These are phyloP conservation scores for Acanthamoeba lenticulata DNA, from an alignment of 208 protist genomes.

Conservation along the genomic window DNA sequence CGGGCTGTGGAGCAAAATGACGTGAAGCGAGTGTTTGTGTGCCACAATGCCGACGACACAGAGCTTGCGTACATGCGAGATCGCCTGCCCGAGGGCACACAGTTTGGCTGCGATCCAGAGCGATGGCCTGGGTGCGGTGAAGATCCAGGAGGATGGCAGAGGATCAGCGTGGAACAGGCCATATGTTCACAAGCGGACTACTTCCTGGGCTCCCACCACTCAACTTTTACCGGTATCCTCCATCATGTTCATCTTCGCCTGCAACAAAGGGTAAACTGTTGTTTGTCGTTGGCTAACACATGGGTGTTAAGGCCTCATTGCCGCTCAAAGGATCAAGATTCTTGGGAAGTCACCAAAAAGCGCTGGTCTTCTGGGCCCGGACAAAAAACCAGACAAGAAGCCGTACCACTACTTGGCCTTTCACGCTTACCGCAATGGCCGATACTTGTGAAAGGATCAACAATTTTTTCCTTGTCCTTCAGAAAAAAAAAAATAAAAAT, in stretches of 20 bases:
- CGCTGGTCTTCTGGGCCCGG: too few species aligned
- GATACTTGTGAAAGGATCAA: too few species aligned
- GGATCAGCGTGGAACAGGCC: not conserved
- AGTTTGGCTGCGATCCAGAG: not conserved
- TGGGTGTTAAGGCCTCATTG: too few species aligned
- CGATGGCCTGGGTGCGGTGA: not conserved
- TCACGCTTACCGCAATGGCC: too few species aligned
- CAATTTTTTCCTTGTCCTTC: not conserved
- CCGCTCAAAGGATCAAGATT: too few species aligned
- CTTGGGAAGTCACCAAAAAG: too few species aligned
- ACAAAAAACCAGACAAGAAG: too few species aligned
- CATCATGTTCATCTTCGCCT: too few species aligned
- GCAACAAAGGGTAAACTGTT: too few species aligned
- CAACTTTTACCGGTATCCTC: not conserved
- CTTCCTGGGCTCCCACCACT: not conserved
- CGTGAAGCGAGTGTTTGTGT: not conserved
- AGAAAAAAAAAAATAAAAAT: not conserved
- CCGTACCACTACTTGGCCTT: too few species aligned
- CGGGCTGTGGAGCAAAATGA: not conserved
- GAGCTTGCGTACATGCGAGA: not conserved
- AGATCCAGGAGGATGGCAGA: not conserved
- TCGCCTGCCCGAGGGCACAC: not conserved
- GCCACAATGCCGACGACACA: not conserved
- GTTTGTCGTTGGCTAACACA: too few species aligned
- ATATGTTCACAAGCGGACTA: not conserved